These are phyloP conservation scores for Allium cepa DNA, from an alignment of 106 monocot genomes.

Conservation along the genomic window DNA sequence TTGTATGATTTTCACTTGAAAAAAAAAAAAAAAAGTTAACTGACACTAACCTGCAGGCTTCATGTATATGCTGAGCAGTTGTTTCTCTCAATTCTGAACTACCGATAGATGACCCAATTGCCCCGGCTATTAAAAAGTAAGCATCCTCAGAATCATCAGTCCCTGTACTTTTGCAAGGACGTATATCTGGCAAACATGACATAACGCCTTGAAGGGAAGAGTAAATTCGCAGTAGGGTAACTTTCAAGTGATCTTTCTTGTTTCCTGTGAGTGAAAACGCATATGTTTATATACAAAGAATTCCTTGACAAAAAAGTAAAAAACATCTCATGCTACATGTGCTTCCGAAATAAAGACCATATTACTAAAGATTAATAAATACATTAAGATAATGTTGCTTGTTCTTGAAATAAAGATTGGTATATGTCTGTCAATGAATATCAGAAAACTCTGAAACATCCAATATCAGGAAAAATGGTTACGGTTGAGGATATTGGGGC, in stretches of 20 bases:
- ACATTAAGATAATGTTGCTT: no score
- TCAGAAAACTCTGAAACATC: no score
- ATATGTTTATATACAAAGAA: background rate
- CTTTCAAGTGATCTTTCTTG: slow-evolving; percentile 92
- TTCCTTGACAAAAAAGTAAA: background rate
- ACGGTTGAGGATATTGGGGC: no score
- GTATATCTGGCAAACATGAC: slow-evolving; percentile 95
- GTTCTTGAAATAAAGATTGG: no score
- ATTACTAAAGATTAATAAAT: no score
- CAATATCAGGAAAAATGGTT: no score
- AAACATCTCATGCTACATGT: background rate
- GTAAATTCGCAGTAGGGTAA: slow-evolving; percentile 81
- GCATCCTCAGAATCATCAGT: slow-evolving; percentile 20
- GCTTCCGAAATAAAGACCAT: background rate
- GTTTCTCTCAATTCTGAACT: slow-evolving; percentile 85
- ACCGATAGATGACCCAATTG: slow-evolving; percentile 68
- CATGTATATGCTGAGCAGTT: slow-evolving; percentile 75
- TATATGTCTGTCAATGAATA: no score
- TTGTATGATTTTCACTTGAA: no score
- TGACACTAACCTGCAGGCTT: slow-evolving; percentile 59
- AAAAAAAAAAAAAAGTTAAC: no score
- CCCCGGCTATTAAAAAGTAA: slow-evolving; percentile 67
- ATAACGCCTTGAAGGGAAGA: slow-evolving; percentile 88
- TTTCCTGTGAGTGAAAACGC: slow-evolving; percentile 32
- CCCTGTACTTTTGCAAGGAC: slow-evolving; percentile 41